Evolutionary conservation across 345 rosid species (phyloP).

Genomic region (Aquilaria sinensis): DNA sequence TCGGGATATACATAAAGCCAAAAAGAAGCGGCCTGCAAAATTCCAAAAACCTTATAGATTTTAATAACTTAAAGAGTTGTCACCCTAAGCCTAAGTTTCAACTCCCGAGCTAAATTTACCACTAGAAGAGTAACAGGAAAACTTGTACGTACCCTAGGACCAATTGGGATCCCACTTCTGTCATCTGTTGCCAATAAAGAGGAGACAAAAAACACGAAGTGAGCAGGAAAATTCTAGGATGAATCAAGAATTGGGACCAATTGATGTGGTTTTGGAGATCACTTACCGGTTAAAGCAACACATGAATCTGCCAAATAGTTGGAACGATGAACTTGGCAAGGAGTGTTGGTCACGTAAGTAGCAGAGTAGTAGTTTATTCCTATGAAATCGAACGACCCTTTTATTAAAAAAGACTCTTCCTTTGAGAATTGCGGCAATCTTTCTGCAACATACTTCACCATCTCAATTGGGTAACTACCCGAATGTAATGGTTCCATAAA

Average conservation of each 20-base stretch:
- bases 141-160: constrained; percentile 26
- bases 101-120: no score
- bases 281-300: constrained; percentile 13
- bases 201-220: no score
- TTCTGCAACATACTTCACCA: constrained; percentile 24
- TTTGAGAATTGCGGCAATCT: constrained; percentile 34
- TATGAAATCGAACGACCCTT: constrained; percentile 39
- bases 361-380: constrained; percentile 47
- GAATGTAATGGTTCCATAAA: constrained; percentile 29
- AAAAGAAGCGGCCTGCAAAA: constrained; percentile 24
- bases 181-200: constrained; percentile 12
- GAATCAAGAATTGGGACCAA: neutral
- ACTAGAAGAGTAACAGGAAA: no score
- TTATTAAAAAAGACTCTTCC: constrained; percentile 24
- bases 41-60: no score
- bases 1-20: constrained; percentile 28
- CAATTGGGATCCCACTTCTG: constrained; percentile 38
- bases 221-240: no score
- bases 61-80: no score
- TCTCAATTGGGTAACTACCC: constrained; percentile 34
- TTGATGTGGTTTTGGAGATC: neutral
- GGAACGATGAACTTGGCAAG: neutral
- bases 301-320: constrained; percentile 14
- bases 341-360: constrained; percentile 19
- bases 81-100: no score